Evolutionary conservation across 176 grass and related monocot species (phyloP).

Genomic region (Oryza nivara): DNA sequence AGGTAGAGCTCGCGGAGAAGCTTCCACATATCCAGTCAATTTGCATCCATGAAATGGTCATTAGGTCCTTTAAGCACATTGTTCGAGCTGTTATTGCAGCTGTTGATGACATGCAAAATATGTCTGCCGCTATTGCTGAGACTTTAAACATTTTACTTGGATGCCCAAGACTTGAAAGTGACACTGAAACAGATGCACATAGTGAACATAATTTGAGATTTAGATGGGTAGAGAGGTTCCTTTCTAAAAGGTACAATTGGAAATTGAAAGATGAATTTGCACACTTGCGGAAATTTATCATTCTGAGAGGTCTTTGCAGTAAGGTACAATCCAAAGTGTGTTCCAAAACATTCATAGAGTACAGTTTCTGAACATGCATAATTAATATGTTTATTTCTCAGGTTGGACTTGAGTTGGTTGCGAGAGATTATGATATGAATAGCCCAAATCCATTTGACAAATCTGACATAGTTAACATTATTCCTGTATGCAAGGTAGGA

Average conservation of each 20-base stretch:
- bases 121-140: conserved; percentile 77
- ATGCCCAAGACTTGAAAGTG: conserved; percentile 55
- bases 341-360: conserved; percentile 4
- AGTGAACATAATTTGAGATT: conserved; percentile 59
- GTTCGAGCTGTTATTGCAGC: conserved; percentile 89
- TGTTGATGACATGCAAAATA: conserved; percentile 67
- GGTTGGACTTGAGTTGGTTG: conserved; percentile 92
- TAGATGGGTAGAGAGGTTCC: conserved; percentile 84
- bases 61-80: conserved; percentile 91
- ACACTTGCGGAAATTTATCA: conserved; percentile 81
- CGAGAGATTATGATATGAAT: conserved; percentile 97
- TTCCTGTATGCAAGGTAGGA: conserved; percentile 97
- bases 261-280: conserved; percentile 81
- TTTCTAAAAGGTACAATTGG: conserved; percentile 87
- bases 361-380: conserved; percentile 19
- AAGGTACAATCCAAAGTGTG: conserved; percentile 62
- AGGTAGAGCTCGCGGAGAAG: conserved; percentile 90
- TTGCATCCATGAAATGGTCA: conserved; percentile 99
- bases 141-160: conserved; percentile 92
- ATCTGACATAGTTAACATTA: conserved; percentile 85
- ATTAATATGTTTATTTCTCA: conserved; percentile 53
- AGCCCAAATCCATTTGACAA: conserved; percentile 89
- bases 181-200: conserved; percentile 42
- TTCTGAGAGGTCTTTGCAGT: conserved; percentile 91
- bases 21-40: conserved; percentile 98